These are phyloP conservation scores for Ulvella scutata DNA, from an alignment of 139 green algal genomes.

Conservation along the genomic window DNA sequence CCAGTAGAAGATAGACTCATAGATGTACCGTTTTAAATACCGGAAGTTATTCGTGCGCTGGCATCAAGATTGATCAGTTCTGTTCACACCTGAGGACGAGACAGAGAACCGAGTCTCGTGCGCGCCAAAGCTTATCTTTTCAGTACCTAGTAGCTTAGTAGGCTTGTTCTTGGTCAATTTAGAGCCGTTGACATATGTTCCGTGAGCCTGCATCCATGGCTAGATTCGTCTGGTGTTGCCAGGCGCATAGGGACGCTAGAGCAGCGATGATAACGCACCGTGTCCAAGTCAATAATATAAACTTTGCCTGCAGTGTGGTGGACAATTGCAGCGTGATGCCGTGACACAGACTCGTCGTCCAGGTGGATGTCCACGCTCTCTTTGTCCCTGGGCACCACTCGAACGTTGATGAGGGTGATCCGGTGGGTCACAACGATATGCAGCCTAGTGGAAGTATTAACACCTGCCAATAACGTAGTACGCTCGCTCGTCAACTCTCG, in stretches of 20 bases:
- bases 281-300: slow-evolving; percentile 7
- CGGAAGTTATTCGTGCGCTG: too few relatives aligned
- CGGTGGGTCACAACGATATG: not conserved
- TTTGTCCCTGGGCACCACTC: not conserved
- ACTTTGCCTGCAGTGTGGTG: not conserved
- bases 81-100: too few relatives aligned
- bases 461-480: slow-evolving; percentile 10
- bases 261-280: not conserved
- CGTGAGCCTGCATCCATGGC: slow-evolving; percentile 14
- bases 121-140: not conserved
- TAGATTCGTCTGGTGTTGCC: slow-evolving; percentile 32
- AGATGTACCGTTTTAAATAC: too few relatives aligned
- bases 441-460: not conserved
- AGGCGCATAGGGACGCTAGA: slow-evolving; percentile 12
- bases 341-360: not conserved
- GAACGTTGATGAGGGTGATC: not conserved
- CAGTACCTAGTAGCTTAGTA: slow-evolving; percentile 5
- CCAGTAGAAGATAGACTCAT: too few relatives aligned
- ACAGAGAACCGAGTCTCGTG: not conserved
- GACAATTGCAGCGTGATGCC: slow-evolving; percentile 5
- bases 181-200: slow-evolving; percentile 15
- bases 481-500: not conserved
- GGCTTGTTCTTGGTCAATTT: slow-evolving; percentile 31
- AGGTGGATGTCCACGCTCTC: slow-evolving; percentile 1
- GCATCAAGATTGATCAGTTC: too few relatives aligned